Conservation (phyloP, 148 eudicot genomes). For the Amaranthus hypochondriacus region DNA sequence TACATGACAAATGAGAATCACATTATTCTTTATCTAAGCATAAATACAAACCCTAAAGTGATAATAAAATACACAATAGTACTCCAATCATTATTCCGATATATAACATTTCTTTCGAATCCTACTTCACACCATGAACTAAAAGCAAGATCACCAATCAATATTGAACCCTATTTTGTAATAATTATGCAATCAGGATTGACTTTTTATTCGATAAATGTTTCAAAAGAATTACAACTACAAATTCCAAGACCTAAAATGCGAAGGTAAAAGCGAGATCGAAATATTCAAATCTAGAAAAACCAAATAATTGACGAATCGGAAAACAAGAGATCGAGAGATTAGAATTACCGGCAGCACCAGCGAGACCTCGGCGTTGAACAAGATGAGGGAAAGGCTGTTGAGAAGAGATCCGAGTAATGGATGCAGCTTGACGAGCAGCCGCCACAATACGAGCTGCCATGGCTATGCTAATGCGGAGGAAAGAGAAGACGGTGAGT, state of each 20-base stretch:
- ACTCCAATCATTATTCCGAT: not conserved
- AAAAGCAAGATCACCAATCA: not conserved
- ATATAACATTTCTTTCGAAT: not conserved
- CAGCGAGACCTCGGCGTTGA: conserved; percentile 66
- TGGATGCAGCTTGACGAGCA: conserved; percentile 53
- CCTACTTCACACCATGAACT: no score
- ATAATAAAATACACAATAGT: not conserved
- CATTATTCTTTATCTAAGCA: no score
- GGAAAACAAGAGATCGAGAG: not conserved
- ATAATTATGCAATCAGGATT: not conserved
- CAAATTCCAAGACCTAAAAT: not conserved
- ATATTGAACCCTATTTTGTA: not conserved
- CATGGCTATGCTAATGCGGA: conserved; percentile 24
- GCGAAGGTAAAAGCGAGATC: not conserved
- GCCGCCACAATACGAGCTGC: conserved; percentile 43
- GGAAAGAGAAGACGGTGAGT: no score
- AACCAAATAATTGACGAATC: not conserved
- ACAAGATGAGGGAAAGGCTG: conserved; percentile 31
- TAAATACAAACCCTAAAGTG: not conserved
- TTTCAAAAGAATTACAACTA: not conserved
- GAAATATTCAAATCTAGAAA: not conserved
- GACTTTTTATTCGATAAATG: not conserved
- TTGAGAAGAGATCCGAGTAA: conserved; percentile 37
- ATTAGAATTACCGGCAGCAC: conserved; percentile 41
- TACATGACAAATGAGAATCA: no score